Evolutionary conservation across 1,284 basidiomycete genomes (phyloP).

Genomic region (Lentinula novae-zelandiae): DNA sequence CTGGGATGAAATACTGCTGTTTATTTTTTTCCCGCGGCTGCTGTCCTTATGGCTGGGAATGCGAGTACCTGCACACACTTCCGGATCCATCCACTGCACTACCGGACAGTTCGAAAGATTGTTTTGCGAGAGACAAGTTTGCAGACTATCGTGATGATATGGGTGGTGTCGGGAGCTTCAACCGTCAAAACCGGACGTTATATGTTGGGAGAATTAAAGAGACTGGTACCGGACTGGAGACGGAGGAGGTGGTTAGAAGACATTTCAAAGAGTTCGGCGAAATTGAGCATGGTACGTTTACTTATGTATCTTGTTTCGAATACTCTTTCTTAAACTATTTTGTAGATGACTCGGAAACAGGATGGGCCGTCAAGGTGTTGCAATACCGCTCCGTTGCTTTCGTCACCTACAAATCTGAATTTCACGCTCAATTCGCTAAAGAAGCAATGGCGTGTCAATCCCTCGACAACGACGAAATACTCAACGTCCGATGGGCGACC

Average conservation of each 20-base stretch:
- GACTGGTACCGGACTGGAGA: constrained; percentile 82
- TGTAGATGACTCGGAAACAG: constrained; percentile 29
- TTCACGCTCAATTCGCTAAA: constrained; percentile 93
- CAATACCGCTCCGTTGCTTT: constrained; percentile 96
- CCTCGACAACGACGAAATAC: constrained; percentile 94
- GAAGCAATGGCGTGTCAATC: constrained; percentile 99
- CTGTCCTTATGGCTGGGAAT: constrained; percentile 97
- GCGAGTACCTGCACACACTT: constrained; percentile 89
- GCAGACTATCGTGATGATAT: constrained; percentile 98
- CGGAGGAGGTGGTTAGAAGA: constrained; percentile 82
- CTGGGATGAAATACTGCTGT: constrained; percentile 89
- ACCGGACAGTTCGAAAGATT: constrained; percentile 92
- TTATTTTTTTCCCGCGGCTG: constrained; percentile 96
- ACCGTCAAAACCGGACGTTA: constrained; percentile 89
- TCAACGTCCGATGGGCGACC: constrained; percentile 97
- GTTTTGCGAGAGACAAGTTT: constrained; percentile 97
- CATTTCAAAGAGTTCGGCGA: constrained; percentile 99
- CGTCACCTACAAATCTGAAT: constrained; percentile 89
- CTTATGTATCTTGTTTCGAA: constrained; percentile 6
- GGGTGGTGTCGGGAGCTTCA: constrained; percentile 98
- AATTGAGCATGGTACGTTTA: constrained; percentile 81
- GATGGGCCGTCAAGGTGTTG: constrained; percentile 75
- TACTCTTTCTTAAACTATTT: constrained; percentile 12
- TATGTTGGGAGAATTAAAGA: constrained; percentile 96
- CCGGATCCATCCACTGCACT: constrained; percentile 69